These are phyloP conservation scores for Schwanniomyces vanrijiae DNA, from an alignment of 805 yeast genomes.

Conservation along the genomic window DNA sequence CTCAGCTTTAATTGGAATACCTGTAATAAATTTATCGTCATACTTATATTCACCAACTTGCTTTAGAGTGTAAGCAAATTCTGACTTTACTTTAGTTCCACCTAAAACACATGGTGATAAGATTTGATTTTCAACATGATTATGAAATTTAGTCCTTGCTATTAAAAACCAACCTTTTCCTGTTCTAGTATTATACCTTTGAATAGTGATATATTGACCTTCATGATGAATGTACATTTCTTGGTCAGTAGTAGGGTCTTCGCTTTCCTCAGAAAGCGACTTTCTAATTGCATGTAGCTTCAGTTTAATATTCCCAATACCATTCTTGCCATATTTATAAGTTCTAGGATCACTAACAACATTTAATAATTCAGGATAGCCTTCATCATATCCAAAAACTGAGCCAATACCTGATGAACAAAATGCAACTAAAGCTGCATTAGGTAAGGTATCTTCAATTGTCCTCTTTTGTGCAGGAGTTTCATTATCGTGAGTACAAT, in stretches of 20 bases:
- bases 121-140: conserved; percentile 46
- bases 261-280: conserved; percentile 53
- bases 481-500: conserved; percentile 96
- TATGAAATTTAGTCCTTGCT: conserved; percentile 76
- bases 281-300: conserved; percentile 58
- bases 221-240: conserved; percentile 96
- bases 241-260: conserved; percentile 56
- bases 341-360: conserved; percentile 73
- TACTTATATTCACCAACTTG: conserved; percentile 50
- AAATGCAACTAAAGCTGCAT: conserved; percentile 90
- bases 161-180: conserved; percentile 89
- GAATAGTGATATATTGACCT: conserved; percentile 88
- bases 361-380: conserved; percentile 78
- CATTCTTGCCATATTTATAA: conserved; percentile 54
- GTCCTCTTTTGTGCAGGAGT: conserved; percentile 87
- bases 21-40: conserved; percentile 45
- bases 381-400: conserved; percentile 90
- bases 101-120: conserved; percentile 57
- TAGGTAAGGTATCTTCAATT: conserved; percentile 90
- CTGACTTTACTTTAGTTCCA: conserved; percentile 59
- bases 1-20: conserved; percentile 65
- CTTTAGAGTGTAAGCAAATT: conserved; percentile 57
- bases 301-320: conserved; percentile 75
- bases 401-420: conserved; percentile 95
- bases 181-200: conserved; percentile 76